Conservation (phyloP, 2,329 filamentous ascomycete genomes). For the Bimuria novae-zelandiae region DNA sequence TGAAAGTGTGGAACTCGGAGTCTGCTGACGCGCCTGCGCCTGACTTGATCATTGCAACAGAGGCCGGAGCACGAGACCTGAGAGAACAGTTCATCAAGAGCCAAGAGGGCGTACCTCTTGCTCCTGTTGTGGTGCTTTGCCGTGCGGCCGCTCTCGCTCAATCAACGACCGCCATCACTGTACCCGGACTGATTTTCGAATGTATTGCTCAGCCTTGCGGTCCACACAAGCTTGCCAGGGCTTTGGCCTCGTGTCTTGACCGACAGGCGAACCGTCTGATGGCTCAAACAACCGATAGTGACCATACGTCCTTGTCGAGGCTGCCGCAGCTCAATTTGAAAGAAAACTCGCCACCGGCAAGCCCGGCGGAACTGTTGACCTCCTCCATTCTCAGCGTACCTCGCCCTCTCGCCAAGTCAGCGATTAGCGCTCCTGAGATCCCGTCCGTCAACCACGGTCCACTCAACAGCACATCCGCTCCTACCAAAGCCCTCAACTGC, state of each 20-base stretch:
- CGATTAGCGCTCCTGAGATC: conserved; percentile 40
- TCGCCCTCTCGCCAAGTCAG: conserved; percentile 33
- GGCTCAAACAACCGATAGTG: conserved; percentile 15
- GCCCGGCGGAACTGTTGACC: conserved; percentile 9
- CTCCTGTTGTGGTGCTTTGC: conserved; percentile 42
- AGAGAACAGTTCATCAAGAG: conserved; percentile 32
- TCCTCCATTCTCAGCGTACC: conserved; percentile 11
- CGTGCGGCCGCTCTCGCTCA: conserved; percentile 42
- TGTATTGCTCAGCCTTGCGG: conserved; percentile 44
- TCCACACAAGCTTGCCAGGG: conserved; percentile 46
- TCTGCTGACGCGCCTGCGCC: conserved; percentile 18
- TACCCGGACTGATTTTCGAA: conserved; percentile 41
- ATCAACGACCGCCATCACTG: conserved; percentile 41
- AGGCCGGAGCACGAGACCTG: conserved; percentile 34
- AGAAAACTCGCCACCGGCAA: conserved; percentile 29
- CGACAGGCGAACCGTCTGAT: conserved; percentile 31
- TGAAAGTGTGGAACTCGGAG: conserved; percentile 28
- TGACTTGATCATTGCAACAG: conserved; percentile 40
- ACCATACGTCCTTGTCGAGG: conserved; percentile 22
- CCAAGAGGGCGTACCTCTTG: conserved; percentile 20
- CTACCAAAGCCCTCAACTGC: conserved; percentile 32
- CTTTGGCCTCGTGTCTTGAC: conserved; percentile 40
- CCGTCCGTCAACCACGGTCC: conserved; percentile 23
- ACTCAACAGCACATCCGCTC: conserved; percentile 23
- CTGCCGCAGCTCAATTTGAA: conserved; percentile 32